These are phyloP conservation scores for Candida saitoana DNA, from an alignment of 805 yeast genomes.

Conservation along the genomic window DNA sequence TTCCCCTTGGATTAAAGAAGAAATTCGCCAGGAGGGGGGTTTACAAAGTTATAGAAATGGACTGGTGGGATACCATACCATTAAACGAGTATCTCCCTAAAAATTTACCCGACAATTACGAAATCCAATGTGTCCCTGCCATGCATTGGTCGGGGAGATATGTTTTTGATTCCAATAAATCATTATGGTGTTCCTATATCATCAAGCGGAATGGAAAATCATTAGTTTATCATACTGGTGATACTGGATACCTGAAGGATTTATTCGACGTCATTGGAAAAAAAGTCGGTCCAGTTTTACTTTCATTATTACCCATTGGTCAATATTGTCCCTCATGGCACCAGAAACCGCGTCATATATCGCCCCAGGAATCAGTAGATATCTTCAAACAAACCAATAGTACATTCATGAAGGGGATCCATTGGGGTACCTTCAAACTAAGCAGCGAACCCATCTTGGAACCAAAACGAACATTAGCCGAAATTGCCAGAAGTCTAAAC, in stretches of 20 bases:
- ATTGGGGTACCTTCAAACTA: conserved; percentile 93
- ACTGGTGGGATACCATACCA: conserved; percentile 77
- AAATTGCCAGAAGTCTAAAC: conserved; percentile 41
- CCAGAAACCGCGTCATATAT: conserved; percentile 81
- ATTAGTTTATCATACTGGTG: conserved; percentile 87
- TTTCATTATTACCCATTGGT: conserved; percentile 87
- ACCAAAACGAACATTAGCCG: conserved; percentile 61
- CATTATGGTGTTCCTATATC: conserved; percentile 88
- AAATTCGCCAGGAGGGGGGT: conserved; percentile 59
- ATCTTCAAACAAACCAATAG: conserved; percentile 63
- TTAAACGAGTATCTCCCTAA: conserved; percentile 39
- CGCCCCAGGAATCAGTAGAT: conserved; percentile 71
- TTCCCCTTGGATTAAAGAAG: conserved; percentile 72
- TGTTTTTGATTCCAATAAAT: conserved; percentile 71
- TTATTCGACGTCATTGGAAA: conserved; percentile 64
- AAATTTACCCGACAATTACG: conserved; percentile 49
- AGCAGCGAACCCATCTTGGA: conserved; percentile 86
- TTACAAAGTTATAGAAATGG: conserved; percentile 65
- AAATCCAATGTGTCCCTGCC: conserved; percentile 85
- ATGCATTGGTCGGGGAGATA: conserved; percentile 96
- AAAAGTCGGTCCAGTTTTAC: conserved; percentile 50
- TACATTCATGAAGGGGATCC: conserved; percentile 74
- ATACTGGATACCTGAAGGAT: conserved; percentile 82
- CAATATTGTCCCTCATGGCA: conserved; percentile 96
- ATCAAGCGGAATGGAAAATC: conserved; percentile 65